phyloP scores from a whole-genome alignment of 2,329 filamentous ascomycete genomes.

The Leptographium lundbergii region DNA sequence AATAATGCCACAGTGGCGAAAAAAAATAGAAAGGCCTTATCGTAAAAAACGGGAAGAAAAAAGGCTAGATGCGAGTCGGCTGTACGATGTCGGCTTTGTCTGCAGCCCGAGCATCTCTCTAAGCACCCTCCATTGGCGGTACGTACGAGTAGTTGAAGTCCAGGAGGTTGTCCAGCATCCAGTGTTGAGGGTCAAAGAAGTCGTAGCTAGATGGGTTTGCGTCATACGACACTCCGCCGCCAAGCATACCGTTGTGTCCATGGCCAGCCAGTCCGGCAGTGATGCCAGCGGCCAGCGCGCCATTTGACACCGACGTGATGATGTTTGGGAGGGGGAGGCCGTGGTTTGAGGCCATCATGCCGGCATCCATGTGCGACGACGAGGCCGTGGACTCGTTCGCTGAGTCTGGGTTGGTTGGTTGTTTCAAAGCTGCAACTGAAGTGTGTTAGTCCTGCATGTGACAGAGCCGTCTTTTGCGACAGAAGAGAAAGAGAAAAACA shows the following conservation, averaged over 20 bases:
- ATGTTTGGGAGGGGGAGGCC: constrained; percentile 34
- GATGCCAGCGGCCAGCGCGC: constrained; percentile 38
- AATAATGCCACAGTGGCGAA: not conserved
- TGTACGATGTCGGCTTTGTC: not conserved
- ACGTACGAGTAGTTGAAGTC: constrained; percentile 60
- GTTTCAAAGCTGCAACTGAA: constrained; percentile 52
- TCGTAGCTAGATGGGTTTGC: constrained; percentile 50
- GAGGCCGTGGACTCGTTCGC: constrained; percentile 59
- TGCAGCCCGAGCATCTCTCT: constrained; percentile 9
- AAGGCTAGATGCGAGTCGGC: not conserved
- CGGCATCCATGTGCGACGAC: constrained; percentile 51
- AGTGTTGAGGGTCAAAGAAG: constrained; percentile 85
- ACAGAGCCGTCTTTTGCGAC: not conserved
- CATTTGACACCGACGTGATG: constrained; percentile 32
- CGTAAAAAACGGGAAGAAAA: not conserved
- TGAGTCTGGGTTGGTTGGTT: constrained; percentile 76
- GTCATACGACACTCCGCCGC: constrained; percentile 43
- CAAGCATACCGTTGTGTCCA: constrained; percentile 30
- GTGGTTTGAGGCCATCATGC: constrained; percentile 37
- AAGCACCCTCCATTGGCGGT: constrained; percentile 40
- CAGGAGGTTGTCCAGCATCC: constrained; percentile 79
- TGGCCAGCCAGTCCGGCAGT: constrained; percentile 30
- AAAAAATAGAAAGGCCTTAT: not conserved
- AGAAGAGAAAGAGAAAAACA: not conserved
- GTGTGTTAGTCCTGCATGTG: not conserved